Evolutionary conservation across 495 filamentous ascomycete species (phyloP).

Genomic region (Evernia prunastri): DNA sequence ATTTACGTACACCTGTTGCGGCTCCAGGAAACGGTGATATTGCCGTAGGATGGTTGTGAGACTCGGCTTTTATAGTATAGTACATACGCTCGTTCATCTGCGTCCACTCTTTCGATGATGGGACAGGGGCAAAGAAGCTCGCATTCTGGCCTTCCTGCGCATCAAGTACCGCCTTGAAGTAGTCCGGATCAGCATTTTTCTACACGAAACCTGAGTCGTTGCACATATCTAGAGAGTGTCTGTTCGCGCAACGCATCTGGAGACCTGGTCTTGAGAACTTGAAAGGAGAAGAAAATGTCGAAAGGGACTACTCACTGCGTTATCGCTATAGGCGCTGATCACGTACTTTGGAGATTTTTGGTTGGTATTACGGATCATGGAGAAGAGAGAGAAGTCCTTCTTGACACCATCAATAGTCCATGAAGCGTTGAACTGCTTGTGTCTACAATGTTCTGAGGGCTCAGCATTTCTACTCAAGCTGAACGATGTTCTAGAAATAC

Average conservation of each 20-base stretch:
- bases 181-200: neutral
- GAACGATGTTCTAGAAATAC: neutral
- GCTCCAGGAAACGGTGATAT: conserved; percentile 80
- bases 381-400: conserved; percentile 75
- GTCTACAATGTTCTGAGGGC: conserved; percentile 51
- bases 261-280: neutral
- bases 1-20: conserved; percentile 58
- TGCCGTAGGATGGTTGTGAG: conserved; percentile 80
- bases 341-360: conserved; percentile 67
- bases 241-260: neutral
- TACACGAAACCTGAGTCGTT: neutral
- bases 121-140: conserved; percentile 77
- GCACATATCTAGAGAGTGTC: neutral
- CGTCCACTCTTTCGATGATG: conserved; percentile 79
- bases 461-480: neutral
- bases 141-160: conserved; percentile 72
- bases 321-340: conserved; percentile 94
- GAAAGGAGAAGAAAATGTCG: neutral
- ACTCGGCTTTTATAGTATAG: conserved; percentile 85
- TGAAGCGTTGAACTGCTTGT: conserved; percentile 88
- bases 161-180: conserved; percentile 35
- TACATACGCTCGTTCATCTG: conserved; percentile 82
- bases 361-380: conserved; percentile 94
- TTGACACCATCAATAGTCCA: conserved; percentile 91
- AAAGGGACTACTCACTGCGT: conserved; percentile 56